These are phyloP conservation scores for Lasiosphaeriaceae sp. DNA, from an alignment of 495 filamentous ascomycete genomes.

Conservation along the genomic window DNA sequence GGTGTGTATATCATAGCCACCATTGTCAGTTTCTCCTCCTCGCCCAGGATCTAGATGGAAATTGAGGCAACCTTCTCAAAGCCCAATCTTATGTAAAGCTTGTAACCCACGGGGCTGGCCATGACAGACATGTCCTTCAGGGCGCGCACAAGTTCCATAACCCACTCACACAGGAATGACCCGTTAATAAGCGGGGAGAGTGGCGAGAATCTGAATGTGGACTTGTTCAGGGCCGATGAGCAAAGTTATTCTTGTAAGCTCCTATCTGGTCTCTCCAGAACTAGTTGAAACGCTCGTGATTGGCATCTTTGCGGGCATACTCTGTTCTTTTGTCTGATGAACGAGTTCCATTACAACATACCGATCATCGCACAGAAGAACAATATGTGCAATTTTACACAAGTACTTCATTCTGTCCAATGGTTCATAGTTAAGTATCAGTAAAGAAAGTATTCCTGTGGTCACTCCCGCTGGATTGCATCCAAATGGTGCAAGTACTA, in stretches of 20 bases:
- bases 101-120: slow-evolving; percentile 37
- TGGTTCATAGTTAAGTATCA: too few species aligned
- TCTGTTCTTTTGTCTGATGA: too few species aligned
- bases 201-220: slow-evolving; percentile 34
- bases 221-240: slow-evolving; percentile 29
- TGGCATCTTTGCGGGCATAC: slow-evolving; percentile 28
- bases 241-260: slow-evolving; percentile 26
- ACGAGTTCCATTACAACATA: too few species aligned
- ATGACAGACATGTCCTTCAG: slow-evolving; percentile 28
- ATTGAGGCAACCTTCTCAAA: slow-evolving; percentile 21
- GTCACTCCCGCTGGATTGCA: too few species aligned
- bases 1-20: slow-evolving; percentile 36
- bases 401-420: too few species aligned
- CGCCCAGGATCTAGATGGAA: slow-evolving; percentile 26
- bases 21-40: slow-evolving; percentile 27
- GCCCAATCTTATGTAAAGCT: slow-evolving; percentile 27
- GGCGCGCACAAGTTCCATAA: slow-evolving; percentile 21
- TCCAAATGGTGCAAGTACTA: too few species aligned
- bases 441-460: too few species aligned
- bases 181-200: slow-evolving; percentile 26
- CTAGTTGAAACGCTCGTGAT: slow-evolving; percentile 27
- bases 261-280: slow-evolving; percentile 25
- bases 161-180: slow-evolving; percentile 30
- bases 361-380: too few species aligned
- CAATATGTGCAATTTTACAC: too few species aligned